Conservation (phyloP, 331 rosid genomes). For the Cydonia oblonga region DNA sequence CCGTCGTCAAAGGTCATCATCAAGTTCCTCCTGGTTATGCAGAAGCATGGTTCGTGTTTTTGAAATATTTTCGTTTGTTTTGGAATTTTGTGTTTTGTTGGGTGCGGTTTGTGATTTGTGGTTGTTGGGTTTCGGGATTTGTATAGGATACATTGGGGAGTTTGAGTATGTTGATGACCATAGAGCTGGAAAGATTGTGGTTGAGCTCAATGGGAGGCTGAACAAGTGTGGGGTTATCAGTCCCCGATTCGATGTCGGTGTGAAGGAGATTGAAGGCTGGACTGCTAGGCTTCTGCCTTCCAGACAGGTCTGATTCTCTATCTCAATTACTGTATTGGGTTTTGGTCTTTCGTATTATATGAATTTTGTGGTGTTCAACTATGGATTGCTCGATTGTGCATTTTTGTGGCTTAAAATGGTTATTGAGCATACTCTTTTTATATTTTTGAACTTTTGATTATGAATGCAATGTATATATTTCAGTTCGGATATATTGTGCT, state of each 20-base stretch:
- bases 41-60: slow-evolving; percentile 33
- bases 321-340: neutral
- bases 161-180: slow-evolving; percentile 52
- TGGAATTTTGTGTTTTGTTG: neutral
- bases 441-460: no score
- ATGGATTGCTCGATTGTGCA: no score
- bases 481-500: slow-evolving; percentile 48
- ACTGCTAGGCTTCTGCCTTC: slow-evolving; percentile 54
- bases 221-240: slow-evolving; percentile 54
- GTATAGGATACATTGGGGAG: slow-evolving; percentile 42
- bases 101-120: neutral
- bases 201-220: slow-evolving; percentile 46
- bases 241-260: slow-evolving; percentile 53
- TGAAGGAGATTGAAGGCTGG: slow-evolving; percentile 50
- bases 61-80: no score
- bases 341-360: neutral
- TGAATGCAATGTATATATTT: neutral
- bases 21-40: slow-evolving; percentile 46
- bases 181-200: slow-evolving; percentile 50
- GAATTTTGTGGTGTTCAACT: no score
- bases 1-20: slow-evolving; percentile 42
- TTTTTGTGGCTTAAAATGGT: no score
- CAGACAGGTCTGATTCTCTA: slow-evolving; percentile 26
- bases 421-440: neutral
- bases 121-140: neutral